A percentile compares a stretch with the other conserved stretches of the same genome.
Evolutionary conservation across 2,329 filamentous ascomycete species (phyloP).

Genomic region (Ophiostoma perfectum): DNA sequence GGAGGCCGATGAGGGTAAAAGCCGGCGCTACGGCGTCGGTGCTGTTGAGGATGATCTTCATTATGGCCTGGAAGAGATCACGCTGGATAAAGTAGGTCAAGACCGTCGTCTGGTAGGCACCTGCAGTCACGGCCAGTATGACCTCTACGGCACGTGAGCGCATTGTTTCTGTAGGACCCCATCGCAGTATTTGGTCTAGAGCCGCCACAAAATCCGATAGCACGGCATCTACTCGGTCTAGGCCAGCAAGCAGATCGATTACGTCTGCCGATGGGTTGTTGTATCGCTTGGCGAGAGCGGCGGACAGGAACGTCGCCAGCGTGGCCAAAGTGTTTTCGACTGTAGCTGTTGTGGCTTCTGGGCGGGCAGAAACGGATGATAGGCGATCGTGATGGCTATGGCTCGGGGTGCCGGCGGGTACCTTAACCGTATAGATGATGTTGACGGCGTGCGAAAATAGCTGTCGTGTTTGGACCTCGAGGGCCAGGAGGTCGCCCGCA

Average conservation of each 20-base stretch:
- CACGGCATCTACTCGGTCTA: slow-evolving; percentile 79
- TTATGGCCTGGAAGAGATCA: slow-evolving; percentile 87
- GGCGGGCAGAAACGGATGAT: neutral
- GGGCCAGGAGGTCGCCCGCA: slow-evolving; percentile 67
- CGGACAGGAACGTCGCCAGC: slow-evolving; percentile 78
- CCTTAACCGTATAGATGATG: slow-evolving; percentile 13
- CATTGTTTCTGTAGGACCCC: slow-evolving; percentile 61
- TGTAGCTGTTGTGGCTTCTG: neutral
- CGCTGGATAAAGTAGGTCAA: slow-evolving; percentile 92
- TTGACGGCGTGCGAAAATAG: slow-evolving; percentile 70
- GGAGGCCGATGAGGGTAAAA: slow-evolving; percentile 74
- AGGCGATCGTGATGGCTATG: neutral
- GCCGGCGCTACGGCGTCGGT: slow-evolving; percentile 49
- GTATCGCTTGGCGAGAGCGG: slow-evolving; percentile 81
- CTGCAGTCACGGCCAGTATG: slow-evolving; percentile 76
- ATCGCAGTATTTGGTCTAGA: slow-evolving; percentile 76
- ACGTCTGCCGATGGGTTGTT: slow-evolving; percentile 94
- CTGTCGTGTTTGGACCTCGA: slow-evolving; percentile 72
- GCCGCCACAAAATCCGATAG: slow-evolving; percentile 84
- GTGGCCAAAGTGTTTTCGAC: slow-evolving; percentile 52
- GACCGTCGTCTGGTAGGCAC: slow-evolving; percentile 92
- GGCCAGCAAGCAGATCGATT: slow-evolving; percentile 80
- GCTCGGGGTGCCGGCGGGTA: neutral
- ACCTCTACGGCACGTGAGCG: slow-evolving; percentile 76
- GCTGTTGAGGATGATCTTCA: slow-evolving; percentile 77